Conservation (phyloP, 495 filamentous ascomycete species). For the Aspergillus taichungensis region DNA sequence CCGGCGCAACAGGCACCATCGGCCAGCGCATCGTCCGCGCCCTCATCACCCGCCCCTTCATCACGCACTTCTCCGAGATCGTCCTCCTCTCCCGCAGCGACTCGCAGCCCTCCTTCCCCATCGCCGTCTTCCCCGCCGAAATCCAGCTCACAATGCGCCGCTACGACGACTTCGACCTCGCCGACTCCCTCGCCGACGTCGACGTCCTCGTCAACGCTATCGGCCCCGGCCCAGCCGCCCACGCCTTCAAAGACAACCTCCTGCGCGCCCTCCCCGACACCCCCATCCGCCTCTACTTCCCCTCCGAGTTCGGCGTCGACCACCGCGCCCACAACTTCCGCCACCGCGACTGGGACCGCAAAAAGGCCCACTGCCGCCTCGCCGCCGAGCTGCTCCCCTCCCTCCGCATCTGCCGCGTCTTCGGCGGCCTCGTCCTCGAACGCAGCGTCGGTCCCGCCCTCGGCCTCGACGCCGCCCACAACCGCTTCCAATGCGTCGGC, state of each 20-base stretch:
- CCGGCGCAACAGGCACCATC: slow-evolving; percentile 10
- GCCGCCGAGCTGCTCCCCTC: slow-evolving; percentile 4
- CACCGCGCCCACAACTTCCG: slow-evolving; percentile 21
- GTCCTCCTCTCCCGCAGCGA: slow-evolving; percentile 17
- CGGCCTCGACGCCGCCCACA: slow-evolving; percentile 17
- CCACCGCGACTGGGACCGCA: slow-evolving; percentile 19
- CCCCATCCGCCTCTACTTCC: slow-evolving; percentile 15
- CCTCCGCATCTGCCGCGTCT: slow-evolving; percentile 19
- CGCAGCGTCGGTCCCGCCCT: slow-evolving; percentile 23
- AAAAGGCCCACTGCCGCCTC: slow-evolving; percentile 16
- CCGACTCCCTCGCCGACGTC: slow-evolving; percentile 10
- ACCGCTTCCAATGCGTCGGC: slow-evolving; percentile 16
- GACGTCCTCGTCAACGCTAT: slow-evolving; percentile 19
- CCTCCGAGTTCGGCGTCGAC: slow-evolving; percentile 23
- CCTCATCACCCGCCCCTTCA: slow-evolving; percentile 14
- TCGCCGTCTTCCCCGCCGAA: not conserved
- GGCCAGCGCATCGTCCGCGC: slow-evolving; percentile 17
- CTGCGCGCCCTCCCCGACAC: slow-evolving; percentile 10
- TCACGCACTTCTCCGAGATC: slow-evolving; percentile 12
- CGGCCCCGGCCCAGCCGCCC: slow-evolving; percentile 14
- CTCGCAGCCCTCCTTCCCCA: not conserved
- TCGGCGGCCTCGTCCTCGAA: slow-evolving; percentile 19
- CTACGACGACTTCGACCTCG: slow-evolving; percentile 13
- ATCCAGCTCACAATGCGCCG: slow-evolving; percentile 7
- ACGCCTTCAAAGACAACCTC: slow-evolving; percentile 16